A percentile compares a stretch with the other conserved stretches of the same genome.
phyloP scores from a whole-genome alignment of 805 yeast genomes.

The Ogataea dorogensis region DNA sequence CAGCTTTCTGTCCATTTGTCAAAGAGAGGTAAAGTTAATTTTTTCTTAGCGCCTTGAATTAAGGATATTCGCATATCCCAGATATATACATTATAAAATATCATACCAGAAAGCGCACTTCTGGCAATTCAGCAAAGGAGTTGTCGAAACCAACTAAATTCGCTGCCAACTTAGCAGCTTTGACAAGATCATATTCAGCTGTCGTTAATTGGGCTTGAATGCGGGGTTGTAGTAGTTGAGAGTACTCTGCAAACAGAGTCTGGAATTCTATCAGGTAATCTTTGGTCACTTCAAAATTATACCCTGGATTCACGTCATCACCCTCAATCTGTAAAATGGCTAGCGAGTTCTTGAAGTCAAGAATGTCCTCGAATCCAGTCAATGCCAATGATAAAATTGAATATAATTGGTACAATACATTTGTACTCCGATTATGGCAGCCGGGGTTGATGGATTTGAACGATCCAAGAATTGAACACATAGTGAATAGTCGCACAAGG shows the following conservation, averaged over 20 bases:
- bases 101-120: slow-evolving; percentile 1
- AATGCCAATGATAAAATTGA: background rate
- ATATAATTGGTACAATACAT: background rate
- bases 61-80: slow-evolving; percentile 7
- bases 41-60: slow-evolving; percentile 11
- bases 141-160: background rate
- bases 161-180: background rate
- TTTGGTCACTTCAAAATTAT: background rate
- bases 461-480: slow-evolving; percentile 2
- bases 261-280: background rate
- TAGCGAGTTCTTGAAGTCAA: background rate
- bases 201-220: background rate
- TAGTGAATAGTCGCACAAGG: slow-evolving; percentile 12
- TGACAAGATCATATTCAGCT: background rate
- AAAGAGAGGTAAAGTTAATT: background rate
- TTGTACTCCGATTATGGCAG: background rate
- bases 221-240: background rate
- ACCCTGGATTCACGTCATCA: background rate
- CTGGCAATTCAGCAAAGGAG: background rate
- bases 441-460: background rate
- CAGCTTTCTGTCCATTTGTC: slow-evolving; percentile 5
- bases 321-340: slow-evolving; percentile 1
- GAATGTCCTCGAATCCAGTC: slow-evolving; percentile 4
- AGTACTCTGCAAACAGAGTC: background rate
- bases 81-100: background rate